These are phyloP conservation scores for Mallotus japonicus DNA, from an alignment of 441 rosid species.

Conservation along the genomic window DNA sequence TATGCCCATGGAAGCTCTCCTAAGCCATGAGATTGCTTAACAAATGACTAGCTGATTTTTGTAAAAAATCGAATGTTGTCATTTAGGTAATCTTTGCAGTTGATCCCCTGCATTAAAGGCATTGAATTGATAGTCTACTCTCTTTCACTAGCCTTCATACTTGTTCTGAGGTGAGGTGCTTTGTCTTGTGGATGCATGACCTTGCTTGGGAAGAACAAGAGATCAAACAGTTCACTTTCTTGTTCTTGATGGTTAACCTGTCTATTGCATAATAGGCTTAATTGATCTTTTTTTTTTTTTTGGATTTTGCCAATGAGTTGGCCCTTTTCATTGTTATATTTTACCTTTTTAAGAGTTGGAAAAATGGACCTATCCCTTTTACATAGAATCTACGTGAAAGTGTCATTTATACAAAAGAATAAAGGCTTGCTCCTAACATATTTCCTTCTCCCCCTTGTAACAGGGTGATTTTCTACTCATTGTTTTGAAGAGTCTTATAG, in stretches of 20 bases:
- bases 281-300: neutral
- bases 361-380: neutral
- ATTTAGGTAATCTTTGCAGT: neutral
- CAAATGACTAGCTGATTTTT: neutral
- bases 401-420: neutral
- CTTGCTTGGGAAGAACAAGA: neutral
- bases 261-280: neutral
- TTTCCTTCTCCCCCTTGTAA: slow-evolving; percentile 19
- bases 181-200: neutral
- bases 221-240: neutral
- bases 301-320: neutral
- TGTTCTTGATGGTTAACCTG: neutral
- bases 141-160: neutral
- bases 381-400: neutral
- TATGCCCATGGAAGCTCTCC: neutral
- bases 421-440: neutral
- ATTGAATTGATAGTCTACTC: neutral
- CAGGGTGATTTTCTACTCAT: slow-evolving; percentile 97
- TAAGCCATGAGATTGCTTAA: neutral
- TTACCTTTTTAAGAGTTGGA: neutral
- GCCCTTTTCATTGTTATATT: neutral
- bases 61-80: neutral
- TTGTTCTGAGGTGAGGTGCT: neutral
- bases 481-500: slow-evolving; percentile 85
- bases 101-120: neutral